Evolutionary conservation across 2,329 filamentous ascomycete genomes (phyloP), one percentile per base, ranked within the genome.

Genomic region (Stagonosporopsis chrysanthemi): DNA sequence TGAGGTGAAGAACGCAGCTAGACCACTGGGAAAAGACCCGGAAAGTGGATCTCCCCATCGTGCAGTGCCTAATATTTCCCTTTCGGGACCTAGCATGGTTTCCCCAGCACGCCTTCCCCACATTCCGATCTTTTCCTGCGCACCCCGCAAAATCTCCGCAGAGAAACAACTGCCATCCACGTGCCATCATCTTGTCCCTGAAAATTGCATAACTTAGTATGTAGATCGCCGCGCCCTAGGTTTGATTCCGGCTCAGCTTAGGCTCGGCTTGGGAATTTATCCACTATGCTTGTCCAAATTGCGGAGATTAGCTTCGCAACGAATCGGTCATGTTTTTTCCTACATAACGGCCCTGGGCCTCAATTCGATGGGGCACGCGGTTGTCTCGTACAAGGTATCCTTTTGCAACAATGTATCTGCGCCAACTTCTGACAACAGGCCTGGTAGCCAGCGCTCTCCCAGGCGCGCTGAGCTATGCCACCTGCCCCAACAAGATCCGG

Each of bases 401-500:
- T 22, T 22, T 22, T 39, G 17, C 6, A 22, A 24, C 8, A 8
- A 41, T 41, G 39, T 41, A 41, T 15, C 8, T 43, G 14, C 40
- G 26, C 3, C 12, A 43, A 22, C 3, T 31, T 19, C 17, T 44
- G 6, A 15, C 28, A 26, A 31, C 3, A 29, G 48, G 22, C 9
- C 26, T 53, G 38, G n/a, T 53, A 36, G 36, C 43, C 19, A 19
- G 26, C 5, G 19, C 17, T 33, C 17, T 46, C 4, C 42, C 42
- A 17, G 5, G 6, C 24, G 31, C n/a, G 3, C 22, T 23, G 15
- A 26, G 53, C 19, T 14, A 50, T 46, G 39, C 50, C 0, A 26
- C 45, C 22, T 23, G 6, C 15, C 48, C 29, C 12, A 17, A 23
- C 14, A 61, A 55, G 47, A 42, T 58, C 5, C 58, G 58, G 17